Evolutionary conservation across 768 basidiomycete species (phyloP).

Genomic region (Saitozyma podzolica): DNA sequence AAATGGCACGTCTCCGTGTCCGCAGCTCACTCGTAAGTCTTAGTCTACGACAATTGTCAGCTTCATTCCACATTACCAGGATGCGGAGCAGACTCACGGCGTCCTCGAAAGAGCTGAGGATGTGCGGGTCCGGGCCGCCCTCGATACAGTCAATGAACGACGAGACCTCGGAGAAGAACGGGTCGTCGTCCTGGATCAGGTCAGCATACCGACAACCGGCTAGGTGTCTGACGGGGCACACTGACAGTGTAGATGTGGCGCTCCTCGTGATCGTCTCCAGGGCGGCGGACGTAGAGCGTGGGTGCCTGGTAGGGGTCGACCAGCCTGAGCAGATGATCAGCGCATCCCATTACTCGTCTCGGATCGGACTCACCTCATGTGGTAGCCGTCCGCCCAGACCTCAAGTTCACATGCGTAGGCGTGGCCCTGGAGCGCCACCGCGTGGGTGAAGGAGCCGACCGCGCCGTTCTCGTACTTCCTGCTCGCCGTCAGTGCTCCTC

Average conservation of each 20-base stretch:
- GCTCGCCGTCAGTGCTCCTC: background rate
- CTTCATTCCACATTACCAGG: slow-evolving; percentile 8
- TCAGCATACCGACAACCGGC: background rate
- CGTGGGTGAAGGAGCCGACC: slow-evolving; percentile 86
- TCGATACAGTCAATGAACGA: slow-evolving; percentile 86
- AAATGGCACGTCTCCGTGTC: no score
- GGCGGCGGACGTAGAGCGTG: slow-evolving; percentile 71
- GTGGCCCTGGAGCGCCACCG: slow-evolving; percentile 84
- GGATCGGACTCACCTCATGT: slow-evolving; percentile 29
- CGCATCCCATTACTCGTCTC: background rate
- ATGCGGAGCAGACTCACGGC: slow-evolving; percentile 22
- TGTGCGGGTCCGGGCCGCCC: slow-evolving; percentile 71
- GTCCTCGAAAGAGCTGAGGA: slow-evolving; percentile 85
- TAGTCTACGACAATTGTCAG: slow-evolving; percentile 62
- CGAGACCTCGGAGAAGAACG: slow-evolving; percentile 79
- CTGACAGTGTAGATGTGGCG: slow-evolving; percentile 38
- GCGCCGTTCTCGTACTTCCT: slow-evolving; percentile 91
- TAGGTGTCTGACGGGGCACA: background rate
- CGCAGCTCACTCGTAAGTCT: slow-evolving; percentile 68
- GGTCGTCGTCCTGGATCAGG: slow-evolving; percentile 37
- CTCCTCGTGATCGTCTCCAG: slow-evolving; percentile 54
- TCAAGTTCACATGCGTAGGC: slow-evolving; percentile 95
- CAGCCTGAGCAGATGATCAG: slow-evolving; percentile 58
- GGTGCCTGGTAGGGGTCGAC: slow-evolving; percentile 90
- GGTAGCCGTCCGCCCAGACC: slow-evolving; percentile 90